Conservation (phyloP, 306 rosid genomes). For the Cyamopsis tetragonoloba region DNA sequence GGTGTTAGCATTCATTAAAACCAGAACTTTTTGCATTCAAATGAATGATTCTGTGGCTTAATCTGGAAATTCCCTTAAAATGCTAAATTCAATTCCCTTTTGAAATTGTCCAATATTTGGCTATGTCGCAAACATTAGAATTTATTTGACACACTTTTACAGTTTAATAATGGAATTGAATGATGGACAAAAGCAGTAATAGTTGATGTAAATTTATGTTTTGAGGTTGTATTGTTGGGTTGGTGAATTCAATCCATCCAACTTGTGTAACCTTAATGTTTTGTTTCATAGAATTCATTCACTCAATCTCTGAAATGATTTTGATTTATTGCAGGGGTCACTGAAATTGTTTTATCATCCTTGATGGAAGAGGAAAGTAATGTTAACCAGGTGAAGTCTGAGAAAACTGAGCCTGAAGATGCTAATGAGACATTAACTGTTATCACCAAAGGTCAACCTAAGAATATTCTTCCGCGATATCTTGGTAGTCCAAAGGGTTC, state of each 20-base stretch:
- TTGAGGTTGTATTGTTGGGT: not conserved
- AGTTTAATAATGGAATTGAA: not conserved
- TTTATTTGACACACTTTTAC: not conserved
- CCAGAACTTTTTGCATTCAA: not conserved
- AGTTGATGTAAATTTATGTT: not conserved
- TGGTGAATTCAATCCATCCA: not conserved
- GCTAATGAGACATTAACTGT: conserved; percentile 13
- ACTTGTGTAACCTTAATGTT: not conserved
- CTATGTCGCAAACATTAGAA: not conserved
- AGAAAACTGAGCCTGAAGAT: conserved; percentile 20
- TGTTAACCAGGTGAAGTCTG: conserved; percentile 31
- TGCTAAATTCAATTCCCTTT: not conserved
- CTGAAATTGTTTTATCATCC: conserved; percentile 26
- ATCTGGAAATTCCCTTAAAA: conserved; percentile 7
- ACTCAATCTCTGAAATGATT: not conserved
- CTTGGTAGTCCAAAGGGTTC: conserved; percentile 48
- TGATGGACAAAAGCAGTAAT: conserved; percentile 3
- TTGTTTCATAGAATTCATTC: not conserved
- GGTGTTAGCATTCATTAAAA: not conserved
- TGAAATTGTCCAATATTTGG: not conserved
- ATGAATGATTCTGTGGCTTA: not conserved
- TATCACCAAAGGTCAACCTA: conserved; percentile 14
- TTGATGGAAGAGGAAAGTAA: conserved; percentile 42
- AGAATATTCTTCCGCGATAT: conserved; percentile 64
- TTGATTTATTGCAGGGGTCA: conserved; percentile 39